Evolutionary conservation across 305 asterid genomes (phyloP), one percentile per base, ranked within the genome.

Genomic region (Caryopteris hybrid): DNA sequence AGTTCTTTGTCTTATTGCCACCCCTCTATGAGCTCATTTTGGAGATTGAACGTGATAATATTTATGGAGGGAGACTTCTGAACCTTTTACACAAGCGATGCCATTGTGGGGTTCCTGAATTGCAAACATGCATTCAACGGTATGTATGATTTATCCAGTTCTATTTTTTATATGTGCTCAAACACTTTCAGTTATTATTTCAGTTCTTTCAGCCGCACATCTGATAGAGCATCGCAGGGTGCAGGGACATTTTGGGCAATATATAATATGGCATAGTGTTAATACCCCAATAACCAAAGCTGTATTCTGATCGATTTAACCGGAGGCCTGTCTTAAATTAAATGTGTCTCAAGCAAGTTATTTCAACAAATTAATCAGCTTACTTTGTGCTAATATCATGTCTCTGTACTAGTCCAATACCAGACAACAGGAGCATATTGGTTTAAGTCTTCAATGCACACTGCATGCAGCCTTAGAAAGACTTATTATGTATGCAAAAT

Each of bases 71-170:
- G 76, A 84, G 81, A 75, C 99, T 95, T 84, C 92, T 95, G 73
- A 95, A 85, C 71, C 92, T 95, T 71, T 68, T 95, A 78, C 98
- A 95, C 66, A 95, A 88, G 61, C 84, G 91, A 69, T 91, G 99
- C 82, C 98, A 95, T 71, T 95, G 99, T 77, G 99, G 99, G 74
- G 92, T 95, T 69, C 99, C 98, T 52, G 99, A 95, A 81, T 73
- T 95, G 74, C 99, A 92, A 79, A 80, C 90, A 36, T 89, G 99
- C 84, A 78, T 95, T 76, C 98, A 89, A 74, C 88, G 99, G 99
- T 91, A 78, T 76, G 78, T 1, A 42, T 66, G 70, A 23, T 25
- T 50, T 23, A 38, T 53, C 53, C 25, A 25, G 42, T 58, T 66
- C 61, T 55, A 36, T 79, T 75, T 25, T 36, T 45, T 53, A 46